Evolutionary conservation across 2,329 filamentous ascomycete species (phyloP).

Genomic region (Chrysoporthe puriensis): DNA sequence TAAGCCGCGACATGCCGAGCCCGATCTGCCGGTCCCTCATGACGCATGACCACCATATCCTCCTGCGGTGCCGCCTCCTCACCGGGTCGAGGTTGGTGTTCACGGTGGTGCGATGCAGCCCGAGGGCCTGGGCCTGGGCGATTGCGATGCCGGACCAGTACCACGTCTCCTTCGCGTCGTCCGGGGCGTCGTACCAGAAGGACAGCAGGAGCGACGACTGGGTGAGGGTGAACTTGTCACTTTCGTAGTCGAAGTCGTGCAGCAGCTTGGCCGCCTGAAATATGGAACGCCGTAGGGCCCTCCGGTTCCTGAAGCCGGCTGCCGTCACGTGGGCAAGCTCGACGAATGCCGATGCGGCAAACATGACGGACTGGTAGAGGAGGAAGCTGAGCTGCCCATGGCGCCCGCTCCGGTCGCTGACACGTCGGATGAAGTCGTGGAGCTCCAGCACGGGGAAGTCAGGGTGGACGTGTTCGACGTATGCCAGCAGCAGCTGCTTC

Average conservation of each 20-base stretch:
- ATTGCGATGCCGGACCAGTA: conserved; percentile 98
- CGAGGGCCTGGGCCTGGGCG: conserved; percentile 90
- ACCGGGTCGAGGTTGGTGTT: conserved; percentile 71
- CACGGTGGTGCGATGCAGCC: conserved; percentile 81
- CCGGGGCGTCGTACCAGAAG: conserved; percentile 96
- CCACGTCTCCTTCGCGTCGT: conserved; percentile 98
- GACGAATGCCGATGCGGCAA: conserved; percentile 85
- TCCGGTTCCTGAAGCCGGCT: conserved; percentile 77
- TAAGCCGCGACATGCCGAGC: conserved; percentile 89
- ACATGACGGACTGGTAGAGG: conserved; percentile 94
- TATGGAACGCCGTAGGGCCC: conserved; percentile 83
- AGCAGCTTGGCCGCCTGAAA: conserved; percentile 88
- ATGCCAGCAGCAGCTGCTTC: conserved; percentile 79
- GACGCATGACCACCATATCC: conserved; percentile 98
- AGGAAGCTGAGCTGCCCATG: conserved; percentile 79
- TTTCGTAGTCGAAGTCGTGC: conserved; percentile 95
- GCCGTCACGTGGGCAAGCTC: conserved; percentile 76
- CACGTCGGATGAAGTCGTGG: conserved; percentile 60
- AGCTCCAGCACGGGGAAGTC: conserved; percentile 89
- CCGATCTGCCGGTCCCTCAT: conserved; percentile 93
- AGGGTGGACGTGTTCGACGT: conserved; percentile 88
- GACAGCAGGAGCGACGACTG: conserved; percentile 91
- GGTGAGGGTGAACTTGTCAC: conserved; percentile 84
- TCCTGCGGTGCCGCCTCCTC: conserved; percentile 85
- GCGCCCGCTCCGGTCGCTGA: conserved; percentile 69